Conservation (phyloP, 2,329 filamentous ascomycete genomes). For the Aspergillus candidus region DNA sequence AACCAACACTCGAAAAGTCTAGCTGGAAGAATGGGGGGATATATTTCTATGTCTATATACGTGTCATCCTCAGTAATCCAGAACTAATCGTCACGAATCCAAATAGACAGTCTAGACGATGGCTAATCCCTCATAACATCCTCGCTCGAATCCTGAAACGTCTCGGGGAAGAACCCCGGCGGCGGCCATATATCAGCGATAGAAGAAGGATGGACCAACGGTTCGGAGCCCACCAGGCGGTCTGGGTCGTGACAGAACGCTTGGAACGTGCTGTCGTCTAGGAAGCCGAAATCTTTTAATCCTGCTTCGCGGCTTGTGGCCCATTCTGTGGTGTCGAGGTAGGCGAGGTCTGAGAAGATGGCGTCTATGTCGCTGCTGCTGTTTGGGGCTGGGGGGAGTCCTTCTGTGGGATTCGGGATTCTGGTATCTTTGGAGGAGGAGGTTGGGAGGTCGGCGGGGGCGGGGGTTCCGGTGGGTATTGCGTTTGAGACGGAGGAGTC, state of each 20-base stretch:
- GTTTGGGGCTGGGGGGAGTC: not conserved
- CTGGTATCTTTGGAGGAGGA: slow-evolving; percentile 7
- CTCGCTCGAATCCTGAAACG: slow-evolving; percentile 27
- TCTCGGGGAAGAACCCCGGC: slow-evolving; percentile 38
- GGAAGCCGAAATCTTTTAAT: slow-evolving; percentile 40
- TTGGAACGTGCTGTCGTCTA: slow-evolving; percentile 40
- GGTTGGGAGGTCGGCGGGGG: slow-evolving; percentile 12
- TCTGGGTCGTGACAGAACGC: slow-evolving; percentile 43
- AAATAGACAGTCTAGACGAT: not conserved
- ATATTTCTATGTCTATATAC: too few species aligned
- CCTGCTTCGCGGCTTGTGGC: slow-evolving; percentile 36
- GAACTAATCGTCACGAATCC: too few species aligned
- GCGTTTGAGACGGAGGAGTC: slow-evolving; percentile 28
- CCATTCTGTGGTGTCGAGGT: slow-evolving; percentile 43
- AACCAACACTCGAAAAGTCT: too few species aligned
- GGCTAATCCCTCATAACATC: slow-evolving; percentile 15
- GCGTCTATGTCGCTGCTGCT: slow-evolving; percentile 33
- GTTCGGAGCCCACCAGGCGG: slow-evolving; percentile 31
- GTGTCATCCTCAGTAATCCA: too few species aligned
- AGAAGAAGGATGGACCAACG: slow-evolving; percentile 33
- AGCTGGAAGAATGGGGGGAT: too few species aligned
- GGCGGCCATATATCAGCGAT: slow-evolving; percentile 41
- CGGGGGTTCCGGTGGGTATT: slow-evolving; percentile 11
- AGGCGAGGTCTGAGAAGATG: slow-evolving; percentile 42
- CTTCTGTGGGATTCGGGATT: not conserved